Evolutionary conservation across 371 early-diverging fungal species (phyloP).

Genomic region (Mucor saturninus): DNA sequence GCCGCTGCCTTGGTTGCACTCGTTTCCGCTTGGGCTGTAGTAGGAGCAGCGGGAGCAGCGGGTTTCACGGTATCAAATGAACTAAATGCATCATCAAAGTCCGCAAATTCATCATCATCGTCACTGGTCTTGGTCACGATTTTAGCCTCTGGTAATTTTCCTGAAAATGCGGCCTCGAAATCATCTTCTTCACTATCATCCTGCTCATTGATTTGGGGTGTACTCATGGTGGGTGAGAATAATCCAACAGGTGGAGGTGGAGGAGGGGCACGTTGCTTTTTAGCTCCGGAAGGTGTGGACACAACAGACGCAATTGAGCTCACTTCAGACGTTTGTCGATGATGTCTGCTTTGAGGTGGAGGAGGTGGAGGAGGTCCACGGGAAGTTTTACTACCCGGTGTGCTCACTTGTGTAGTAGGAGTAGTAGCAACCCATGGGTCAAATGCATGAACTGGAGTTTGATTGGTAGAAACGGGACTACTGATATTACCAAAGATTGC

Average conservation of each 20-base stretch:
- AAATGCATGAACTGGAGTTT: conserved; percentile 19
- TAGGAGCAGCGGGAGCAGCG: neutral
- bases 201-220: conserved; percentile 7
- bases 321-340: conserved; percentile 38
- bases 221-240: neutral
- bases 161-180: conserved; percentile 46
- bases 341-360: conserved; percentile 54
- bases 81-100: conserved; percentile 53
- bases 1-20: neutral
- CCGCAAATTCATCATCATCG: conserved; percentile 33
- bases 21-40: neutral
- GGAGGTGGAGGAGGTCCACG: conserved; percentile 42
- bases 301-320: conserved; percentile 31
- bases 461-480: conserved; percentile 2
- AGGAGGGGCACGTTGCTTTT: conserved; percentile 21
- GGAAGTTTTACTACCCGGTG: conserved; percentile 10
- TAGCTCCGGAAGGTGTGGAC: conserved; percentile 19
- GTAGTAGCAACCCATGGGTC: conserved; percentile 33
- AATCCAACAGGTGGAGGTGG: conserved; percentile 19
- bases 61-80: conserved; percentile 22
- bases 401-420: conserved; percentile 2
- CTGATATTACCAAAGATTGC: conserved; percentile 46
- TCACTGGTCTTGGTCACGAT: conserved; percentile 20
- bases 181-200: conserved; percentile 28
- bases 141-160: conserved; percentile 43